Percentiles rank a stretch among this genome's conserved stretches.
These are phyloP conservation scores for Phialemoniopsis sp. DNA, from an alignment of 2,329 filamentous ascomycete genomes.

Conservation along the genomic window DNA sequence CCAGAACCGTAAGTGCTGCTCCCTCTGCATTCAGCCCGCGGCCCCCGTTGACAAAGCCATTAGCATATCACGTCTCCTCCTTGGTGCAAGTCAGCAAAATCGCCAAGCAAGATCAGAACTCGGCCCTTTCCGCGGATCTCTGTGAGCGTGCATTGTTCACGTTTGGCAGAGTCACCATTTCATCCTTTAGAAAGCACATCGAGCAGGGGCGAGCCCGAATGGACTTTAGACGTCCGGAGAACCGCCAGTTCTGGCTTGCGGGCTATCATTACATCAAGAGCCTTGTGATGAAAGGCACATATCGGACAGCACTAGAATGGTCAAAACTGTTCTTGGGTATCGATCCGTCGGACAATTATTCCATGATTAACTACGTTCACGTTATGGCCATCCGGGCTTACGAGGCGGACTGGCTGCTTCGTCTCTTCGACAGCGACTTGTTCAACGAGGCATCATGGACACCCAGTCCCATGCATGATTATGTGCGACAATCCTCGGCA, in stretches of 20 bases:
- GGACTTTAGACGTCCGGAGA: constrained; percentile 78
- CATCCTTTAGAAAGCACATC: constrained; percentile 73
- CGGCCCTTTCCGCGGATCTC: constrained; percentile 79
- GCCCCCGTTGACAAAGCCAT: neutral
- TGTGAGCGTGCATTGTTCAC: constrained; percentile 89
- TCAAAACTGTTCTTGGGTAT: constrained; percentile 77
- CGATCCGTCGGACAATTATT: constrained; percentile 77
- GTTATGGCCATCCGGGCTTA: constrained; percentile 78
- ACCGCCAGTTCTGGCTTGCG: constrained; percentile 88
- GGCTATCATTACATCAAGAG: constrained; percentile 86
- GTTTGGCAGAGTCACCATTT: constrained; percentile 84
- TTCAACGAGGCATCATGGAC: constrained; percentile 24
- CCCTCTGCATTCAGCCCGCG: no score
- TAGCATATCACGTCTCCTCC: constrained; percentile 85
- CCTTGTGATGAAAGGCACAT: constrained; percentile 85
- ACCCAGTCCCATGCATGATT: constrained; percentile 35
- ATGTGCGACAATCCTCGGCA: constrained; percentile 72
- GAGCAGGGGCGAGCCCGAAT: constrained; percentile 75
- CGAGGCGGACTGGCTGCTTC: constrained; percentile 71
- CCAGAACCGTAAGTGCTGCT: constrained; percentile 47
- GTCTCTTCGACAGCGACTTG: constrained; percentile 51
- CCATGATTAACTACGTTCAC: constrained; percentile 75
- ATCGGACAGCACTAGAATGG: constrained; percentile 91
- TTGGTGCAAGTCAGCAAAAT: constrained; percentile 92
- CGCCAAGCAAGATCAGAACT: constrained; percentile 81